Evolutionary conservation across 75 land plant genomes (phyloP).

Genomic region (Sequoiadendron giganteum): DNA sequence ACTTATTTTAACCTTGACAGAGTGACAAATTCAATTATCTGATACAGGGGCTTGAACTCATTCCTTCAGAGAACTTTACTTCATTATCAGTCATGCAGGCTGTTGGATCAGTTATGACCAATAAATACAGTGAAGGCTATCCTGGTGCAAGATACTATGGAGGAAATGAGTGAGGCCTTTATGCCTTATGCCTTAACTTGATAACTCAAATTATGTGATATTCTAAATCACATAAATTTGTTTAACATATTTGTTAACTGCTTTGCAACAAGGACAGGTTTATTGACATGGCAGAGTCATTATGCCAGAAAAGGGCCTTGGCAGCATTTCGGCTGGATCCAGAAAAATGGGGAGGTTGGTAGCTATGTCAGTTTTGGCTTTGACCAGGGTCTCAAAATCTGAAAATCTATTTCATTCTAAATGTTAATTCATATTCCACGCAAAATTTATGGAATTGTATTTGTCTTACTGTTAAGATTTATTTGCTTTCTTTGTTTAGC

Average conservation of each 20-base stretch:
- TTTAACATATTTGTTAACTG: not conserved
- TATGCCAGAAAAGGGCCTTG: constrained; percentile 52
- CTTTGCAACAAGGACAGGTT: constrained; percentile 24
- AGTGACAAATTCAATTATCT: not conserved
- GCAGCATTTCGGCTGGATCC: constrained; percentile 51
- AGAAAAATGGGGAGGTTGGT: constrained; percentile 60
- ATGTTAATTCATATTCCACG: not conserved
- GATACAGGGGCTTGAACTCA: constrained; percentile 53
- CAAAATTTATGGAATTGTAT: not conserved
- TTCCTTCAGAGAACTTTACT: constrained; percentile 63
- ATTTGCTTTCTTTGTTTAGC: not conserved
- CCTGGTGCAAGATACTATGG: constrained; percentile 69
- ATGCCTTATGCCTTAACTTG: not conserved
- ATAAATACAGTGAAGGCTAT: constrained; percentile 61
- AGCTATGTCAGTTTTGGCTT: not conserved
- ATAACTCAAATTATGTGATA: not conserved
- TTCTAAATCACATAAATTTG: not conserved
- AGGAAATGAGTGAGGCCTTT: constrained; percentile 49
- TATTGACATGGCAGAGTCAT: constrained; percentile 57
- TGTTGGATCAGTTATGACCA: constrained; percentile 62
- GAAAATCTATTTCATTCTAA: not conserved
- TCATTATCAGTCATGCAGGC: constrained; percentile 60
- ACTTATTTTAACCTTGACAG: not conserved
- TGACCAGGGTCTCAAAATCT: not conserved
- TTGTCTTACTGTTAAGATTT: not conserved